Percentiles rank a stretch among this genome's conserved stretches.
Conservation (phyloP, 2,329 filamentous ascomycete genomes). For the Shiraia bambusicola region DNA sequence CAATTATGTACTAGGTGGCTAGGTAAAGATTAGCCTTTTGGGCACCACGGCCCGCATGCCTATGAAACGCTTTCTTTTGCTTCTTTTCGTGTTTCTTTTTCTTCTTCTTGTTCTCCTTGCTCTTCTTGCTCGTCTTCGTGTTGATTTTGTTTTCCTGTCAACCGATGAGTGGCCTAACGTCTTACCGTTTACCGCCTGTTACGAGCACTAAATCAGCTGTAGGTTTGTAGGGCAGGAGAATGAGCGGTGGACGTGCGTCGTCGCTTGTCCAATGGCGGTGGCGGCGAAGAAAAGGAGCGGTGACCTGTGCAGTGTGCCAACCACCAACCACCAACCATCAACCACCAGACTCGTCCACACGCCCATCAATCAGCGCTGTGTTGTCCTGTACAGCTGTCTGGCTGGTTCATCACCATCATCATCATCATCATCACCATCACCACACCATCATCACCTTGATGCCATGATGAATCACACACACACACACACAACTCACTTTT, state of each 20-base stretch:
- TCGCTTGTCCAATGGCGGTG: slow-evolving; percentile 5
- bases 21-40: too few species aligned
- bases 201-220: too few species aligned
- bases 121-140: too few species aligned
- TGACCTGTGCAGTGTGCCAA: slow-evolving; percentile 23
- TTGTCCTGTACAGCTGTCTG: slow-evolving; percentile 16
- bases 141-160: too few species aligned
- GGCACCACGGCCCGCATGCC: slow-evolving; percentile 26
- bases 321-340: slow-evolving; percentile 6
- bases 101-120: too few species aligned
- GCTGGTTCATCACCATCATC: slow-evolving; percentile 5
- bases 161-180: slow-evolving; percentile 37
- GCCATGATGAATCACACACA: too few species aligned
- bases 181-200: slow-evolving; percentile 19
- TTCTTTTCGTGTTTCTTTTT: too few species aligned
- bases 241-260: slow-evolving; percentile 11
- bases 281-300: slow-evolving; percentile 2
- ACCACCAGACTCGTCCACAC: slow-evolving; percentile 33
- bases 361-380: slow-evolving; percentile 18
- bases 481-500: too few species aligned
- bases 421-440: not conserved
- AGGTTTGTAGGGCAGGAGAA: too few species aligned
- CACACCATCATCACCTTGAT: too few species aligned
- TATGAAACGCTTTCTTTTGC: slow-evolving; percentile 32
- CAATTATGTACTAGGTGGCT: too few species aligned